Evolutionary conservation across 352 stramenopile species (phyloP).

Genomic region (Phytophthora europaea): DNA sequence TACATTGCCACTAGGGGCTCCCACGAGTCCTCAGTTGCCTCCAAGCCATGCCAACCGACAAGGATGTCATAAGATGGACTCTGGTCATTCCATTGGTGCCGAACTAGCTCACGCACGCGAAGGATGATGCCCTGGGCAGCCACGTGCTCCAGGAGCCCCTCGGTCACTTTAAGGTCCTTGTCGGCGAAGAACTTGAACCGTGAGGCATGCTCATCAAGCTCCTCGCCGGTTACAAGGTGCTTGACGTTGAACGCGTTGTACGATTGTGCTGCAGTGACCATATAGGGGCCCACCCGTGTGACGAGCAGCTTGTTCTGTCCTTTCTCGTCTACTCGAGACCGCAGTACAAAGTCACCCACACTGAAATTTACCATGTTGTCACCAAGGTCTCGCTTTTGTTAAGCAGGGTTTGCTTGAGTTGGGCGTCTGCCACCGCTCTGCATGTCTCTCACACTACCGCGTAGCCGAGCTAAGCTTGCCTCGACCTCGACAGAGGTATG

Average conservation of each 20-base stretch:
- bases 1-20: conserved; percentile 15
- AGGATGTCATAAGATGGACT: conserved; percentile 22
- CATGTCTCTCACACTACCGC: conserved; percentile 19
- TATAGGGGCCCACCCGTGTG: conserved; percentile 28
- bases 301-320: conserved; percentile 25
- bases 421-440: conserved; percentile 11
- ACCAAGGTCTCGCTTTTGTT: conserved; percentile 19
- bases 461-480: conserved; percentile 4
- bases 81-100: conserved; percentile 25
- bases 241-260: conserved; percentile 19
- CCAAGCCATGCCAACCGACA: conserved; percentile 23
- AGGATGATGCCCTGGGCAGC: conserved; percentile 22
- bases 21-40: conserved; percentile 30
- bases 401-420: conserved; percentile 22
- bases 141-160: conserved; percentile 27
- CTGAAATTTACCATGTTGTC: conserved; percentile 33
- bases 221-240: conserved; percentile 26
- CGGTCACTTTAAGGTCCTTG: conserved; percentile 14
- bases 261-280: conserved; percentile 14
- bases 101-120: conserved; percentile 3
- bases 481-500: conserved; percentile 16
- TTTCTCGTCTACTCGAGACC: conserved; percentile 24
- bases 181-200: conserved; percentile 29
- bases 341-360: conserved; percentile 25
- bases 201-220: conserved; percentile 29